Base-by-base conservation (phyloP, 2,329 filamentous ascomycete species). In the Dothistroma pini region DNA sequence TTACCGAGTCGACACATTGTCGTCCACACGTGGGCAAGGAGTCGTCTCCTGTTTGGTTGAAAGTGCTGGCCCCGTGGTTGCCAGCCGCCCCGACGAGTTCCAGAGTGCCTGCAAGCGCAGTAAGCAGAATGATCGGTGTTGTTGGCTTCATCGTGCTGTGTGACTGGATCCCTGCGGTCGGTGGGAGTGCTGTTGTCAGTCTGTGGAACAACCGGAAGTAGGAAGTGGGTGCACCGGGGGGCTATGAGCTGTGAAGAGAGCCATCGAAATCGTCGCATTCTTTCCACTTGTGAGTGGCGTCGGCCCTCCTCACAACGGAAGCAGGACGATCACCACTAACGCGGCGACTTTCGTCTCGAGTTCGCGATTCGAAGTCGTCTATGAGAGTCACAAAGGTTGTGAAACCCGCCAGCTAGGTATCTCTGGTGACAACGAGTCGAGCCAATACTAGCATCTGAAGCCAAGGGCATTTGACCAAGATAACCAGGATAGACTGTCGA, bases 21-120 rank as follows among this genome's bases (percentile, higher is more conserved):
- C 32, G 4, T 11, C 31, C 56, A 31, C 56, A 58, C 12, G 16
- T 10, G 2, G 56, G 56, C 31, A 58, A 34, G 12, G 56, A 49
- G 11, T 29, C 32, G 34, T 58, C 54, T 25, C 12, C 56, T 19
- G 56, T 52, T 48, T 21, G 32, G 29, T 58, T 58, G 56, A 58
- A 58, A 21, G 44, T 49, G 44, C 44, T 49, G 44, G n/a, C 44
- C 22, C n/a, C 44, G 44, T 49, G 44, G 44, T 19, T 49, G 44
- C 4, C 22, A 25, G 44, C 22, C n/a, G 44, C 44, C 10, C 10
- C 14, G 44, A 38, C 34, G 14, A 38, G 2, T 38, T 38, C 34
- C 14, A 38, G 34, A 10, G 34, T 38, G 14, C 34, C 34, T 11
- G 34, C 34, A 16, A 38, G 34, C 34, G 9, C 10, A 3, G 34